Evolutionary conservation across 2,329 filamentous ascomycete species (phyloP), one percentile per base, ranked within the genome.

Genomic region (Fusarium sp.): DNA sequence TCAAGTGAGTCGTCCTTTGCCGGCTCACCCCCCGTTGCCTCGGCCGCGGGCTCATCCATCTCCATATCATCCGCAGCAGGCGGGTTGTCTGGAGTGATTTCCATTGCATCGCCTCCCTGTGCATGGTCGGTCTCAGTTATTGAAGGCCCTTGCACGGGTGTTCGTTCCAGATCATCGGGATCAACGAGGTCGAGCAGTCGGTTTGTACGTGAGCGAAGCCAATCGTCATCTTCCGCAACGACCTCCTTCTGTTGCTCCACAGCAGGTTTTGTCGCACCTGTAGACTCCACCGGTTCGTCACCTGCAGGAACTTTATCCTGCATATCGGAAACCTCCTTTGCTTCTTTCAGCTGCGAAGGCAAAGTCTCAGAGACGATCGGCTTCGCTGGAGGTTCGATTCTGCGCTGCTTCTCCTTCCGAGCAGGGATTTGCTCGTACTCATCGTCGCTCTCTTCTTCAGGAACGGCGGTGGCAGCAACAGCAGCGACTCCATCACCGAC

Each of bases 141-240:
- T 28, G 61, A 42, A 50, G 41, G 58, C 62, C 65, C 68, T 74
- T 68, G 73, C 55, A 40, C 30, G 46, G 51, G 59, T 32, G 63
- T 63, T 63, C 71, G 68, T 57, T 76, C 71, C 62, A 81, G 72
- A 63, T 92, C 88, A 63, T 90, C 90, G 45, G 93, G 91, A 74
- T 97, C 93, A 56, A 94, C 85, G 28, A 98, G 84, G 78, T 95
- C 96, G 53, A 98, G 85, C 50, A 97, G 83, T 74, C 95, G 88
- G 80, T 91, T 98, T 16, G 94, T 98, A 72, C 92, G 89, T 68
- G 92, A 95, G 61, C 95, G 90, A 72, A 98, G 85, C 96, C 96
- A 99, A 80, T 98, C 94, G 65, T 91, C 89, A 80, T 98, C 94
- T 23, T 91, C 90, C 5, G 90, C 84, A 53, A 83, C 82, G 72